Percentiles rank a stretch among this genome's conserved stretches.
Evolutionary conservation across 441 rosid species (phyloP).

Genomic region (Corymbia citriodora): DNA sequence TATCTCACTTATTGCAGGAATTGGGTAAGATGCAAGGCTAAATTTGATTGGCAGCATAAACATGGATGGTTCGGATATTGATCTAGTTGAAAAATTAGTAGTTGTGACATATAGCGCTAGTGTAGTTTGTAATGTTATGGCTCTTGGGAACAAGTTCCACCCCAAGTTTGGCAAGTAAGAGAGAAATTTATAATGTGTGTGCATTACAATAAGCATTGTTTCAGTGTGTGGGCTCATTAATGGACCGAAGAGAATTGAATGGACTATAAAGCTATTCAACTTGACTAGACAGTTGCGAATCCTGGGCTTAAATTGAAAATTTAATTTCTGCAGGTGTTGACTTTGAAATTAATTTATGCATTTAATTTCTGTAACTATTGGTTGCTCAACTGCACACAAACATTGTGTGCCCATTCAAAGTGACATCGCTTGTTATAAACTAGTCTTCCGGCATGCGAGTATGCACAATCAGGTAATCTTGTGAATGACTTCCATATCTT

Average conservation of each 20-base stretch:
- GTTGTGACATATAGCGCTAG: neutral
- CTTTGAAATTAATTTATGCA: neutral
- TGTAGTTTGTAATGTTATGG: neutral
- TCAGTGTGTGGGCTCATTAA: neutral
- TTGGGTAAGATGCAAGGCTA: neutral
- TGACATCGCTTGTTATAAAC: neutral
- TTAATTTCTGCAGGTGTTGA: neutral
- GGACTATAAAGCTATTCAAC: neutral
- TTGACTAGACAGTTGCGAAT: neutral
- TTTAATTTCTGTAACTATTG: neutral
- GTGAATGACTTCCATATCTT: neutral
- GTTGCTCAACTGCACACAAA: neutral
- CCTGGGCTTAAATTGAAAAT: neutral
- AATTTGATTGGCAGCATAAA: neutral
- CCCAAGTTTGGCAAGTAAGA: neutral
- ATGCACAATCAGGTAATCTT: neutral
- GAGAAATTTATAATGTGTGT: neutral
- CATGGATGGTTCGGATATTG: neutral
- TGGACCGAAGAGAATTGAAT: neutral
- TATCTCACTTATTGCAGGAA: neutral
- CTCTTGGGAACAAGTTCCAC: neutral
- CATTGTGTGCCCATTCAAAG: neutral
- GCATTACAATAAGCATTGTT: neutral
- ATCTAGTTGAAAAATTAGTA: neutral
- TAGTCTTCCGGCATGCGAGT: neutral